Base-by-base conservation (phyloP, 805 yeast species). In the Myxozyma udenii region DNA sequence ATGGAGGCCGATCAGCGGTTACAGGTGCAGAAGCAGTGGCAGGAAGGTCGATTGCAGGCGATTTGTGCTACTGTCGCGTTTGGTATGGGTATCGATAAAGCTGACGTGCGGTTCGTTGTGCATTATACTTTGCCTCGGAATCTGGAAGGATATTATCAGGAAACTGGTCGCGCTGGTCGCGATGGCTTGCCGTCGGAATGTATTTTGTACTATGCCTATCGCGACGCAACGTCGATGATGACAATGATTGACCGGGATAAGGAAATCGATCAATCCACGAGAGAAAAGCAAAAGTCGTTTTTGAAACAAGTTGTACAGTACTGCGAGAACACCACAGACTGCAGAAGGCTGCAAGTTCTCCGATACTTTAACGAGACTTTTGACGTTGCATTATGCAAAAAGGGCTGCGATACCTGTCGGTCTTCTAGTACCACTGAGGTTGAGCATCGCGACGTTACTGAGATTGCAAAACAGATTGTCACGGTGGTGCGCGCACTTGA, bases 21-120 rank as follows among this genome's bases (percentile, higher is more conserved):
- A 19, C 58, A 67, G 2, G 80, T 88, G n/a, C 98, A 93, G 68
- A 72, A 72, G 21, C 73, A 70, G 28, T 93, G 98, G 98, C 98
- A 93, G 67, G 65, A 70, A 1, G 84, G 85, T 49, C 66, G 68
- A 19, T 70, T 84, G 21, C 84, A 83, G 64, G 84, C 90, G 0
- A 89, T 93, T 12, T 91, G 97, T 71, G 98, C 98, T 0, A 93
- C 98, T 0, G 85, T 93, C 62, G 98, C 98, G 0, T 93, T 93
- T 75, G 98, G 98, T 24, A 93, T 93, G 98, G 98, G 98, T 43
- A 91, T 93, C 50, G 98, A 93, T 70, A 93, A 93, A 67, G 86
- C 96, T 0, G 95, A 93, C 68, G 98, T 93, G 11, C 74, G 98
- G 42, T 90, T 77, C 71, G 98, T 93, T 2, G 81, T 87, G 38